A percentile compares a stretch with the other conserved stretches of the same genome.
Conservation (phyloP, 305 asterid genomes). For the Solanum aculeatissimum region DNA sequence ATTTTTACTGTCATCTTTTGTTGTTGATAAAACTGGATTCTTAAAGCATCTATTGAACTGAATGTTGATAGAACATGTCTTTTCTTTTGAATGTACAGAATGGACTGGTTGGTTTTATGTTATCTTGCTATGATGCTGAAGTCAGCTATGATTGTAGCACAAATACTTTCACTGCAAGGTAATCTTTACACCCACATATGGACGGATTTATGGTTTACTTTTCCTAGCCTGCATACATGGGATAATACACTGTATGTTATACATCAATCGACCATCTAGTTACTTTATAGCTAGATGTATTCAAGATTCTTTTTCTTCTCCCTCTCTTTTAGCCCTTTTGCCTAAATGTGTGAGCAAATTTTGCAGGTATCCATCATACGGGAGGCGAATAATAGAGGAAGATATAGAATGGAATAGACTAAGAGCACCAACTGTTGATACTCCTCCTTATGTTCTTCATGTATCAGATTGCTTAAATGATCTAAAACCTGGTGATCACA, state of each 20-base stretch:
- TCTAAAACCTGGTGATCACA: constrained; percentile 73
- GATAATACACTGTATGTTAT: background rate
- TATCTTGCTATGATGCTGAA: constrained; percentile 90
- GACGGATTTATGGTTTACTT: background rate
- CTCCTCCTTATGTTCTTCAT: constrained; percentile 50
- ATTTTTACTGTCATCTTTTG: background rate
- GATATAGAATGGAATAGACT: constrained; percentile 63
- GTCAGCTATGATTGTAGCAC: constrained; percentile 54
- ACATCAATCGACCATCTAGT: background rate
- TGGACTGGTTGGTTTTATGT: constrained; percentile 70
- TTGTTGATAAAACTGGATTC: background rate
- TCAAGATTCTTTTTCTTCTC: background rate
- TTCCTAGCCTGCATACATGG: background rate
- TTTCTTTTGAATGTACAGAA: constrained; percentile 42
- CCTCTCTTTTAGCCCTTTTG: background rate
- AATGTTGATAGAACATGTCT: background rate
- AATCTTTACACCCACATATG: background rate
- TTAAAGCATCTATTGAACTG: background rate
- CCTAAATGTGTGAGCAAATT: background rate
- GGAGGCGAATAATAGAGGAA: constrained; percentile 59
- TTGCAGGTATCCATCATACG: constrained; percentile 59
- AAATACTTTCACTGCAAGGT: constrained; percentile 77
- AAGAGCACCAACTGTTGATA: constrained; percentile 54
- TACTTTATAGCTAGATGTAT: background rate
- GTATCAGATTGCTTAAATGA: constrained; percentile 52